Evolutionary conservation across 768 basidiomycete genomes (phyloP).

Genomic region (Podaxis mareebaensis): DNA sequence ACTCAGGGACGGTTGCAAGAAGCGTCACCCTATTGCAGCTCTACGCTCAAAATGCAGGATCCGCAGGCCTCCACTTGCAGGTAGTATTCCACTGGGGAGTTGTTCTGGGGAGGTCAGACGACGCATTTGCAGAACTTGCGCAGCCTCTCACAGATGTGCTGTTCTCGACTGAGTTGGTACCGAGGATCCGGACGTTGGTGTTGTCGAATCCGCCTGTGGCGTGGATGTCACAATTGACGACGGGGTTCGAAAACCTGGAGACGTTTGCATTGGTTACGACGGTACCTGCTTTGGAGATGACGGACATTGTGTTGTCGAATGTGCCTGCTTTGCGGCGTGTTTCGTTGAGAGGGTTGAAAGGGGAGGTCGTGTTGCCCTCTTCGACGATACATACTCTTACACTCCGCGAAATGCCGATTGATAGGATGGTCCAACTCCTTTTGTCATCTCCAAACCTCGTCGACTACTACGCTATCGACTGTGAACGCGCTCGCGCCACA

Average conservation of each 20-base stretch:
- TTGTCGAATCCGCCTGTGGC: not conserved
- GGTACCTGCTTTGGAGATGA: not conserved
- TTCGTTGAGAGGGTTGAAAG: not conserved
- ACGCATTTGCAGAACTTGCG: not conserved
- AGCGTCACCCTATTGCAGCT: not conserved
- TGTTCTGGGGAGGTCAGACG: not conserved
- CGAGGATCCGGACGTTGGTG: not conserved
- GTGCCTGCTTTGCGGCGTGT: not conserved
- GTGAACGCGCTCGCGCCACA: not conserved
- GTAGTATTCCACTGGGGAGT: not conserved
- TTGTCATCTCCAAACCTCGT: not conserved
- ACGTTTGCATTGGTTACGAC: not conserved
- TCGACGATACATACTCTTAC: not conserved
- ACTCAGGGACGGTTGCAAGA: not conserved
- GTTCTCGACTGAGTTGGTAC: too few relatives aligned
- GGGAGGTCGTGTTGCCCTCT: not conserved
- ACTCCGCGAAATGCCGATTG: not conserved
- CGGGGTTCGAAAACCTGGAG: not conserved
- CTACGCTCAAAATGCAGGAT: not conserved
- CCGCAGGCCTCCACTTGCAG: not conserved
- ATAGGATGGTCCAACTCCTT: not conserved
- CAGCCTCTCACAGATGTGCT: not conserved
- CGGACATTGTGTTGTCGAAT: not conserved
- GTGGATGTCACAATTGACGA: not conserved
- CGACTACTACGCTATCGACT: not conserved